Evolutionary conservation across 352 stramenopile species (phyloP).

Genomic region (Thalassiosira mediterranea): DNA sequence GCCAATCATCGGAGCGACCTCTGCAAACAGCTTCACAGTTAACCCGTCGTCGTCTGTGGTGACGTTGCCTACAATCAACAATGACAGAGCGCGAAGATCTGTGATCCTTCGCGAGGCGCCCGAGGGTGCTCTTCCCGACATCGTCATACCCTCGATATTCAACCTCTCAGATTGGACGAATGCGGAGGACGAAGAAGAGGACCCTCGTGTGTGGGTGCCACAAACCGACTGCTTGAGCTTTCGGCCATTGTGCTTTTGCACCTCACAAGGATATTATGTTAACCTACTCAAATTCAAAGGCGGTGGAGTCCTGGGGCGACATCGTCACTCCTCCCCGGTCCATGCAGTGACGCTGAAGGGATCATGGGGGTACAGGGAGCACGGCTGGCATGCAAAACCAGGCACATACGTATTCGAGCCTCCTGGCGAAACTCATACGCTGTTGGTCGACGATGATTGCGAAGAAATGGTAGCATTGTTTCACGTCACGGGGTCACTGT

Average conservation of each 20-base stretch:
- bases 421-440: slow-evolving; percentile 75
- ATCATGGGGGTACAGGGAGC: slow-evolving; percentile 72
- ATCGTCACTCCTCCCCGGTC: slow-evolving; percentile 73
- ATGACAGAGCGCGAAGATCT: no score
- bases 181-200: slow-evolving; percentile 52
- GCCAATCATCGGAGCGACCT: no score
- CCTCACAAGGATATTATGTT: slow-evolving; percentile 75
- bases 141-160: slow-evolving; percentile 68
- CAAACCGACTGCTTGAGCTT: slow-evolving; percentile 77
- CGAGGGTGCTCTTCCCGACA: slow-evolving; percentile 67
- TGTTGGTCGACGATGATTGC: slow-evolving; percentile 71
- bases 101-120: slow-evolving; percentile 31
- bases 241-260: slow-evolving; percentile 74
- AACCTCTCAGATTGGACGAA: slow-evolving; percentile 18
- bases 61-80: no score
- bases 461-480: slow-evolving; percentile 82
- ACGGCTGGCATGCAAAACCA: slow-evolving; percentile 68
- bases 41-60: no score
- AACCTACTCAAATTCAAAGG: slow-evolving; percentile 75
- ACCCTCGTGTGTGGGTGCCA: slow-evolving; percentile 70
- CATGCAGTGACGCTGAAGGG: slow-evolving; percentile 73
- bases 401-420: slow-evolving; percentile 79
- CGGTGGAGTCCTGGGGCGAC: slow-evolving; percentile 65
- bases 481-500: slow-evolving; percentile 74
- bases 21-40: no score